These are phyloP conservation scores for Candida anglica DNA, from an alignment of 805 yeast genomes.

Conservation along the genomic window DNA sequence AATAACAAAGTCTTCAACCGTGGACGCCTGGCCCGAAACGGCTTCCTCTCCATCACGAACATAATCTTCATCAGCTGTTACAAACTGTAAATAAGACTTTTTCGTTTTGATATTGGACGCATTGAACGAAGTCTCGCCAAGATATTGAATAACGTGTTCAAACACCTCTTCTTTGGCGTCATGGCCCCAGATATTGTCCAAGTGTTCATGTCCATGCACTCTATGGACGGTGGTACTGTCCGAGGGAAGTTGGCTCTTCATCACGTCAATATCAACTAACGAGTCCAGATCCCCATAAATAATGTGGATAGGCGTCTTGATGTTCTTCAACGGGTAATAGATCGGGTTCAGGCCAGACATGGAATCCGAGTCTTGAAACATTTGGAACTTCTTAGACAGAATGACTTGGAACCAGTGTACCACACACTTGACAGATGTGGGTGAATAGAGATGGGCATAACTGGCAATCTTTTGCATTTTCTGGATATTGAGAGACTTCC, in stretches of 20 bases:
- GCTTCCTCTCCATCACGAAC: not conserved
- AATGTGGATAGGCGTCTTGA: slow-evolving; percentile 63
- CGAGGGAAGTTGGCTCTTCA: slow-evolving; percentile 64
- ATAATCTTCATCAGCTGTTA: no score
- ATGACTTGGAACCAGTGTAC: slow-evolving; percentile 98
- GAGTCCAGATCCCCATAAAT: slow-evolving; percentile 81
- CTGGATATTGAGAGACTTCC: slow-evolving; percentile 73
- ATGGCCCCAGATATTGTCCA: slow-evolving; percentile 87
- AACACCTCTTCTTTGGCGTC: slow-evolving; percentile 44
- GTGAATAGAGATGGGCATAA: slow-evolving; percentile 84
- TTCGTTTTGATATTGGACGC: slow-evolving; percentile 3
- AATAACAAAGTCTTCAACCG: slow-evolving; percentile 1
- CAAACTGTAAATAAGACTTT: slow-evolving; percentile 1
- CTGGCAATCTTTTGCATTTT: slow-evolving; percentile 71
- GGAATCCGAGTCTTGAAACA: slow-evolving; percentile 65
- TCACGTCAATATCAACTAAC: slow-evolving; percentile 77
- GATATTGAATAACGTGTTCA: slow-evolving; percentile 22
- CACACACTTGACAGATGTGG: slow-evolving; percentile 85
- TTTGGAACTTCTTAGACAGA: slow-evolving; percentile 70
- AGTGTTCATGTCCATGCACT: slow-evolving; percentile 74
- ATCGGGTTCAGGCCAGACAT: slow-evolving; percentile 28
- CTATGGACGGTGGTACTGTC: slow-evolving; percentile 48
- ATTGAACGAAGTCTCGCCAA: slow-evolving; percentile 8
- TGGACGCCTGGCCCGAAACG: no score
- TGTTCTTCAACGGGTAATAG: slow-evolving; percentile 36